Evolutionary conservation across 345 rosid species (phyloP).

Genomic region (Citrus inodora): DNA sequence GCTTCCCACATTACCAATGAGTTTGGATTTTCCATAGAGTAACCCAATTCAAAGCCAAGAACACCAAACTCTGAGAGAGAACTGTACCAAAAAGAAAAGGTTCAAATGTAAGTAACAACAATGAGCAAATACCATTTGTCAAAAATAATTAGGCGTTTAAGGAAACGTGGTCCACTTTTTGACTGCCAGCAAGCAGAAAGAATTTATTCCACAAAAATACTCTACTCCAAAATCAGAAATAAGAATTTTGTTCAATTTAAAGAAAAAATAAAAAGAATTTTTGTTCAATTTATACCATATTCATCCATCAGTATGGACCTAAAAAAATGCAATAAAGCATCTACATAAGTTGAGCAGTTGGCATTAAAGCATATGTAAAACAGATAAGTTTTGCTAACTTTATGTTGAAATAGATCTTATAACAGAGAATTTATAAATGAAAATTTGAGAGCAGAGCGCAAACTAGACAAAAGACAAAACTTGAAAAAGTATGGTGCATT

Average conservation of each 20-base stretch:
- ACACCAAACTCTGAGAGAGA: slow-evolving; percentile 86
- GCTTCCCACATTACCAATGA: slow-evolving; percentile 82
- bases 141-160: background rate
- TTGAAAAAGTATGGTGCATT: background rate
- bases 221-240: background rate
- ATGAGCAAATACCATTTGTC: background rate
- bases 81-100: slow-evolving; percentile 33
- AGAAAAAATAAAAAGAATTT: too few species aligned
- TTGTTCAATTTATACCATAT: too few species aligned
- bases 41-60: slow-evolving; percentile 82
- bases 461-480: background rate
- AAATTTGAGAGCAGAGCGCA: background rate
- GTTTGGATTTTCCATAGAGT: slow-evolving; percentile 83
- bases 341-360: background rate
- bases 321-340: background rate
- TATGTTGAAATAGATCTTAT: background rate
- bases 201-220: background rate
- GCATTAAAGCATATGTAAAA: background rate
- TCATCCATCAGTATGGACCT: background rate
- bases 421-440: background rate
- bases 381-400: background rate
- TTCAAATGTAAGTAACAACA: background rate
- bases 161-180: background rate
- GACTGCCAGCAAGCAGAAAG: background rate
- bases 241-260: background rate